Percentiles rank a stretch among this genome's conserved stretches.
These are phyloP conservation scores for Suillus plorans DNA, from an alignment of 768 basidiomycete genomes.

Conservation along the genomic window DNA sequence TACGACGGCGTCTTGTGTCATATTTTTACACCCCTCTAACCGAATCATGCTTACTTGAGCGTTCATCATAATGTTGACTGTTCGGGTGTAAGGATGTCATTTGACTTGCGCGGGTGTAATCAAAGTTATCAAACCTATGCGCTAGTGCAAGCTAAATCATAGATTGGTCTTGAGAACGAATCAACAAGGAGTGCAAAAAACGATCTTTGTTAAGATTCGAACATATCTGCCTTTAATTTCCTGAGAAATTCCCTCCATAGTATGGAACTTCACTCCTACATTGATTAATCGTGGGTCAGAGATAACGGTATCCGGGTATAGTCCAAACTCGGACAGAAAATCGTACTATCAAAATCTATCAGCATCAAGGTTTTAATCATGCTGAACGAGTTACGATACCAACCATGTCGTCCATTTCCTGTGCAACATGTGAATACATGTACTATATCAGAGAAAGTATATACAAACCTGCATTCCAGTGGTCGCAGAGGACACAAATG, in stretches of 20 bases:
- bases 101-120: no score
- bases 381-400: constrained; percentile 2
- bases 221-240: constrained; percentile 20
- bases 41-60: neutral
- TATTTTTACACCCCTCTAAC: neutral
- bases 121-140: no score
- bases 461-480: constrained; percentile 19
- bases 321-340: constrained; percentile 25
- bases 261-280: constrained; percentile 27
- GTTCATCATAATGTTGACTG: neutral
- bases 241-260: constrained; percentile 17
- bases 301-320: constrained; percentile 17
- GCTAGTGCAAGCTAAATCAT: no score
- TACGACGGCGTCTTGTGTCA: neutral
- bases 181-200: neutral
- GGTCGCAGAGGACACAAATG: constrained; percentile 16
- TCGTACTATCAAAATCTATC: constrained; percentile 17
- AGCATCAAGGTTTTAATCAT: neutral
- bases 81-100: neutral
- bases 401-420: constrained; percentile 29
- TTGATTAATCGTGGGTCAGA: constrained; percentile 26
- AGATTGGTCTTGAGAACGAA: no score
- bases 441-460: neutral
- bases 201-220: neutral
- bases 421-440: neutral